Conservation (phyloP, 805 yeast genomes). For the Zygoascus ofunaensis region DNA sequence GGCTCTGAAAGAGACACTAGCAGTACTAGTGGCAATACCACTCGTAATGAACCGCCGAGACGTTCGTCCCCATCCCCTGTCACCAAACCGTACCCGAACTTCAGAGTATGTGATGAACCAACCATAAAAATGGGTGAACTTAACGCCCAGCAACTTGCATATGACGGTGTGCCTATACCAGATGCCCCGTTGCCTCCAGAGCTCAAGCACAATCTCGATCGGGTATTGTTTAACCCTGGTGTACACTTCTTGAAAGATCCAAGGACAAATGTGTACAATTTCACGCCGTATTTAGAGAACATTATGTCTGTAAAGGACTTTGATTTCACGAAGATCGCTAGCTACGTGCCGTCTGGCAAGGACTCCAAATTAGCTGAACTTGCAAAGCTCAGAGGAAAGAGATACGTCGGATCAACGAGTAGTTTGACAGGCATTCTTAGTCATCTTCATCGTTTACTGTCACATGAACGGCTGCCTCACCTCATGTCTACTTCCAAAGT, state of each 20-base stretch:
- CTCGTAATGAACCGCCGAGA: neutral
- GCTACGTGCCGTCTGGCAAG: constrained; percentile 58
- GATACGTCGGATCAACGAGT: constrained; percentile 73
- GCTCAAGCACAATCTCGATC: constrained; percentile 56
- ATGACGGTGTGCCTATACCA: constrained; percentile 12
- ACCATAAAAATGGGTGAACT: constrained; percentile 3
- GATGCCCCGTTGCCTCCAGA: constrained; percentile 34
- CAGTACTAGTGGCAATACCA: too few relatives aligned
- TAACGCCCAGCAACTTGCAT: constrained; percentile 6
- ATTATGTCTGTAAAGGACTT: constrained; percentile 60
- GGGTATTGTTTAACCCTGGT: constrained; percentile 71
- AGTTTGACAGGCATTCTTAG: constrained; percentile 71
- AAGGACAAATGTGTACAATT: constrained; percentile 64
- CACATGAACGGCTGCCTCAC: constrained; percentile 48
- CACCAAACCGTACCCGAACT: neutral
- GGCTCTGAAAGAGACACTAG: too few relatives aligned
- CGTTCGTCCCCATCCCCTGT: neutral
- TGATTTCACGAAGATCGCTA: constrained; percentile 46
- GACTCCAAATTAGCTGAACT: constrained; percentile 46
- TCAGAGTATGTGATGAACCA: neutral
- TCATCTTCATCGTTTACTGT: constrained; percentile 65
- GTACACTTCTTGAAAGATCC: constrained; percentile 73
- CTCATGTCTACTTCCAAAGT: constrained; percentile 37
- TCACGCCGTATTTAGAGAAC: constrained; percentile 47
- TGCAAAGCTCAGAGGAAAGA: constrained; percentile 31